These are phyloP conservation scores for Ulmus americana DNA, from an alignment of 331 rosid genomes.

Conservation along the genomic window DNA sequence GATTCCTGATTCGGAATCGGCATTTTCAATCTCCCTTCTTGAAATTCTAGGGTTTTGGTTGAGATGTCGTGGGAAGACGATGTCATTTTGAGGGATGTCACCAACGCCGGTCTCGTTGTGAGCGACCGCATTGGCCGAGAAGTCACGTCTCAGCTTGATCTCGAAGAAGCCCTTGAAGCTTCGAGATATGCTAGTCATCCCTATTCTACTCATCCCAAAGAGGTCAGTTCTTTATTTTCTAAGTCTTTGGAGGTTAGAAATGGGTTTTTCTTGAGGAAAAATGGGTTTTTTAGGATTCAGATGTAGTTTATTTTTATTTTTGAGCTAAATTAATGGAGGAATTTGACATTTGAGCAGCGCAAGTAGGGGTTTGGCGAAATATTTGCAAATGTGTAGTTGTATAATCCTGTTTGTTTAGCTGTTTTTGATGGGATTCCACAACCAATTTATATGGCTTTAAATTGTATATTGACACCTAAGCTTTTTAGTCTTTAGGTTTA, in stretches of 20 bases:
- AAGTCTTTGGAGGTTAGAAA: not conserved
- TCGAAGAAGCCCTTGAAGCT: constrained; percentile 90
- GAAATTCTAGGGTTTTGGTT: constrained; percentile 23
- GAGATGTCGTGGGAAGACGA: constrained; percentile 80
- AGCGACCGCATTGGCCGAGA: constrained; percentile 88
- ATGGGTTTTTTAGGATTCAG: not conserved
- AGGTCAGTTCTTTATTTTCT: constrained; percentile 36
- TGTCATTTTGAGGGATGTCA: constrained; percentile 71
- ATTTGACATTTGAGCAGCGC: not conserved
- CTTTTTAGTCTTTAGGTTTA: no score
- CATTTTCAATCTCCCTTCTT: not conserved
- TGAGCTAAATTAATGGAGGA: not conserved
- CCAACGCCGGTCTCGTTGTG: constrained; percentile 68
- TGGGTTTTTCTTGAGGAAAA: not conserved
- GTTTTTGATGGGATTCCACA: no score
- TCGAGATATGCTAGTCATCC: constrained; percentile 87
- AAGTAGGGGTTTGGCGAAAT: not conserved
- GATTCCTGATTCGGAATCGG: not conserved
- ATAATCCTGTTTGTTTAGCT: not conserved
- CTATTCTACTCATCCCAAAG: constrained; percentile 76
- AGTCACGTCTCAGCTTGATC: constrained; percentile 76
- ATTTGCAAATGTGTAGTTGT: not conserved
- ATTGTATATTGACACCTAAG: no score
- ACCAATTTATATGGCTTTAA: no score
- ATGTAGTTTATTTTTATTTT: not conserved